Conservation (phyloP, 2,329 filamentous ascomycete species). For the Clarireedia hainanense region DNA sequence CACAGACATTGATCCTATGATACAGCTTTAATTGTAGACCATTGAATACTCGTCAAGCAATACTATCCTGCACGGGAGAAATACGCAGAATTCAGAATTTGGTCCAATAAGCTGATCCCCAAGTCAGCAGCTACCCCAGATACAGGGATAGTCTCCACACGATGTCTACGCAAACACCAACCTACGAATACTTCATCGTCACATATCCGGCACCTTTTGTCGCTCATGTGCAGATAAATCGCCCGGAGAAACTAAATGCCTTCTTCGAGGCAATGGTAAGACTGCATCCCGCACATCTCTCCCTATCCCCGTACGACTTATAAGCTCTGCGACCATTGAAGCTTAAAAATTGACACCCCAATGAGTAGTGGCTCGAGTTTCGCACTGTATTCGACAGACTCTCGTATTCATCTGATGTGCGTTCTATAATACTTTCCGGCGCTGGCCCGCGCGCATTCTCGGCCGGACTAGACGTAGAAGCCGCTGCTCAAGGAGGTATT, state of each 20-base stretch:
- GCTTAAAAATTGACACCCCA: neutral
- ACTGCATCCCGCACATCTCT: neutral
- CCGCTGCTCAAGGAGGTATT: constrained; percentile 48
- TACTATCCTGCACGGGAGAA: no score
- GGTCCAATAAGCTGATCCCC: neutral
- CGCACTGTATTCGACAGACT: constrained; percentile 63
- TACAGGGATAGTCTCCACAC: neutral
- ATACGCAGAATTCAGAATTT: no score
- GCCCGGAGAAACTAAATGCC: constrained; percentile 79
- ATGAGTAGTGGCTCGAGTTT: constrained; percentile 62
- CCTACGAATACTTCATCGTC: constrained; percentile 42
- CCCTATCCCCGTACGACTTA: neutral
- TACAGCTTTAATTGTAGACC: no score
- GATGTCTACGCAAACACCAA: constrained; percentile 12
- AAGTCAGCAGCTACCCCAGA: neutral
- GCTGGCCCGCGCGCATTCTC: constrained; percentile 81
- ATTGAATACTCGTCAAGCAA: no score
- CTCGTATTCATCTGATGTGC: constrained; percentile 63
- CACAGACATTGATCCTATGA: no score
- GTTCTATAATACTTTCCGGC: constrained; percentile 71
- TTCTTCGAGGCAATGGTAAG: constrained; percentile 65
- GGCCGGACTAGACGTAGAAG: constrained; percentile 74
- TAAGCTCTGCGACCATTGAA: no score
- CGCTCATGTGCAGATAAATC: constrained; percentile 88
- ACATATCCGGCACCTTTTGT: constrained; percentile 65